Evolutionary conservation across 1,139 yeast species (phyloP), one percentile per base, ranked within the genome.

Genomic region (Oligophagozyma castellii): DNA sequence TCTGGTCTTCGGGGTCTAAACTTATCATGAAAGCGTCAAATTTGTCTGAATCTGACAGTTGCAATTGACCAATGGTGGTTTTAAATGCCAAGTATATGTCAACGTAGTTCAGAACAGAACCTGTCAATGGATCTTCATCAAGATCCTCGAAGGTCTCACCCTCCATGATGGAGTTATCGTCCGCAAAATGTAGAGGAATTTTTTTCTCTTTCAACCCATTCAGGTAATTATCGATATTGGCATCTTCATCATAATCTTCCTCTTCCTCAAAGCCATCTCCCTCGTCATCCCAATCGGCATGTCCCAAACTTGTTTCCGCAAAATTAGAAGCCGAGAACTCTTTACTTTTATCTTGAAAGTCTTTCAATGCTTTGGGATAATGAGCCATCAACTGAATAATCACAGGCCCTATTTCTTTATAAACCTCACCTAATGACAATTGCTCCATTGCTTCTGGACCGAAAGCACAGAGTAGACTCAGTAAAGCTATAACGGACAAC

Each of bases 71-170:
- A 10, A 52, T 33, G 2, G 52, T 44, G 13, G 64, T 61, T 37
- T 68, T 62, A 47, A 73, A 64, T 4, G 63, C 59, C 4, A 55
- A 52, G 44, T 71, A 74, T 5, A 83, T 69, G 44, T 86, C 74
- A 24, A 86, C 56, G 24, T 60, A 57, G 44, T 89, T 96, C 34
- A 89, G 59, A 1, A 93, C 75, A 2, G 84, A 76, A 29, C 76
- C 73, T 3, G 78, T 69, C 39, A 81, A 63, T 3, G 94, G 86
- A 53, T 89, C 95, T 44, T 84, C 95, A 15, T 65, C 67, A 4
- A 79, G 52, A 22, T 65, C 72, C 15, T 73, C 81, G 27, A 70
- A 71, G 19, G 57, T 58, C 20, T 62, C 64, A 5, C 32, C 34
- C 3, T 7, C 8, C 8, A 10, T 7, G 10, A 43, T 51, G 24